These are phyloP conservation scores for Mucor sp. DNA, from an alignment of 371 early-diverging fungal species.

Conservation along the genomic window DNA sequence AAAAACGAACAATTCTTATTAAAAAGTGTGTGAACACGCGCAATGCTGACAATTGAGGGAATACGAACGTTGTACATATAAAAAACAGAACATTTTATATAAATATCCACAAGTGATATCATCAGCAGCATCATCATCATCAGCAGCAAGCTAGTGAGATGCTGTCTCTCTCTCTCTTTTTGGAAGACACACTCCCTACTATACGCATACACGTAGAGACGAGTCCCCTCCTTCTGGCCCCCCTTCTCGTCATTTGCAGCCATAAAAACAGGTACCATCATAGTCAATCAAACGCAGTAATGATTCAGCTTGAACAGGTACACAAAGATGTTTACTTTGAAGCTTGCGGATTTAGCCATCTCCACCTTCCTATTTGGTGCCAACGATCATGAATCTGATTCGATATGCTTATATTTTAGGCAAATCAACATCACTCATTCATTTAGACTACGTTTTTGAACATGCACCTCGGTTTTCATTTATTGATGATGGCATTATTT, in stretches of 20 bases:
- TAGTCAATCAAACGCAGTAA: neutral
- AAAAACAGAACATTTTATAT: neutral
- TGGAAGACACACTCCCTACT: neutral
- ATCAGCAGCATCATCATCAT: neutral
- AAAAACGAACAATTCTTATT: neutral
- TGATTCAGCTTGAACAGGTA: neutral
- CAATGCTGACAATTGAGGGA: slow-evolving; percentile 32
- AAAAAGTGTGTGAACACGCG: slow-evolving; percentile 32
- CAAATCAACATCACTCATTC: neutral
- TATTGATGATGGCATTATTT: neutral
- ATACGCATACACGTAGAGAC: neutral
- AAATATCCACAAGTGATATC: neutral
- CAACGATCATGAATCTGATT: neutral
- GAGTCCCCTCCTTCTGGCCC: neutral
- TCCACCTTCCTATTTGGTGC: neutral
- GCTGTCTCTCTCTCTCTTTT: neutral
- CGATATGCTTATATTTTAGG: neutral
- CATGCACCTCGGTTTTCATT: neutral
- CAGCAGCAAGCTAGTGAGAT: neutral
- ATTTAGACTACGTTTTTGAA: neutral
- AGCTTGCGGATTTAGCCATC: neutral
- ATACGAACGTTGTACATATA: slow-evolving; percentile 17
- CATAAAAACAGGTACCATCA: neutral
- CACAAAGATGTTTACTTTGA: neutral
- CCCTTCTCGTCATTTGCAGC: neutral